Conservation (phyloP, 2,329 filamentous ascomycete species). For the Colletotrichum musicola region DNA sequence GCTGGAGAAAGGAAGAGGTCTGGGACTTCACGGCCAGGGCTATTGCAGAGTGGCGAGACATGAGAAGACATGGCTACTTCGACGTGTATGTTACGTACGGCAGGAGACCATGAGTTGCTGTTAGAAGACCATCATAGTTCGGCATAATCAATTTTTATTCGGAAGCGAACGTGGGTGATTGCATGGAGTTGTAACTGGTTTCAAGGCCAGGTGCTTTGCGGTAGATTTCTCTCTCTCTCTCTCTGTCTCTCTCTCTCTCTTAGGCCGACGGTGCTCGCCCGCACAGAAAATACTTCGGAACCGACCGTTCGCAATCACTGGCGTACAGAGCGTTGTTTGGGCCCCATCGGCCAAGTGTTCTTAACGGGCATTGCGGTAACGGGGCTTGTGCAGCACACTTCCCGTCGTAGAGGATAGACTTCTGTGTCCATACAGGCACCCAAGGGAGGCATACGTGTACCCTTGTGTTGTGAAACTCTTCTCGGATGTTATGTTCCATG, state of each 20-base stretch:
- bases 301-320: too few species aligned
- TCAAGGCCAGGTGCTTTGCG: too few species aligned
- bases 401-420: constrained; percentile 43
- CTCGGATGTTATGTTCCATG: constrained; percentile 48
- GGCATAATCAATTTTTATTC: too few species aligned
- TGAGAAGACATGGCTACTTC: constrained; percentile 40
- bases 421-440: constrained; percentile 55
- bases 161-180: too few species aligned
- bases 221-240: too few species aligned
- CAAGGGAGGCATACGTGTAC: constrained; percentile 52
- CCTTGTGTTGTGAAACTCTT: constrained; percentile 48
- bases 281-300: too few species aligned
- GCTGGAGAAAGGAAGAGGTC: constrained; percentile 45
- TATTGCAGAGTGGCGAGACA: constrained; percentile 36
- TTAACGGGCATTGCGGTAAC: not conserved
- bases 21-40: constrained; percentile 42
- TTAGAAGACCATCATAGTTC: not conserved
- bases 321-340: too few species aligned
- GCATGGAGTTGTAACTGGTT: too few species aligned
- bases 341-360: not conserved
- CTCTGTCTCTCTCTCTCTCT: too few species aligned
- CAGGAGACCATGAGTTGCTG: constrained; percentile 25
- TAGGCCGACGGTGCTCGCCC: too few species aligned
- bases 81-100: constrained; percentile 41
- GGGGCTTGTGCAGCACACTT: not conserved